A percentile compares a stretch with the other conserved stretches of the same genome.
Conservation (phyloP, 495 filamentous ascomycete genomes). For the Aspergillus bertholletiae region DNA sequence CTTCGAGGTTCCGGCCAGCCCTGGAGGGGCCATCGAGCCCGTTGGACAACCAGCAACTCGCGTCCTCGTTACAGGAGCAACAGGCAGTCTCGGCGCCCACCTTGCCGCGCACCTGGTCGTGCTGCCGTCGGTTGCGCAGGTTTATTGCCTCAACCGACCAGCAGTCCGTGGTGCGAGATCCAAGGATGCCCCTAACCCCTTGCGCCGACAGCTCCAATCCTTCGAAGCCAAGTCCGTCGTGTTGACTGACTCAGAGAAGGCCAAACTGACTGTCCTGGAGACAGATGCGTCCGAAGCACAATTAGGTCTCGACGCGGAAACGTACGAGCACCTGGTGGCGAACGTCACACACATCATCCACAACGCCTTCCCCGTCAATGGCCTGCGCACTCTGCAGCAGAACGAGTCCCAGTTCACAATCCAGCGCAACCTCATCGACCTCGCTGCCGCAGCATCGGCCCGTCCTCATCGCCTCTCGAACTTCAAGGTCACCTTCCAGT, state of each 20-base stretch:
- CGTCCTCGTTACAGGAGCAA: conserved; percentile 55
- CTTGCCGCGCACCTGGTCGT: conserved; percentile 36
- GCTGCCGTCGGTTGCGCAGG: conserved; percentile 24
- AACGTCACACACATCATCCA: conserved; percentile 54
- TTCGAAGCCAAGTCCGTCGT: conserved; percentile 30
- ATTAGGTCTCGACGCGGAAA: conserved; percentile 40
- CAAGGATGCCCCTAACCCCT: not conserved
- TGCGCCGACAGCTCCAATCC: conserved; percentile 32
- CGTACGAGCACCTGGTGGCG: conserved; percentile 35
- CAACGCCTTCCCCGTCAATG: conserved; percentile 58
- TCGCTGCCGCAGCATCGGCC: conserved; percentile 30
- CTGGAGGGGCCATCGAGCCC: too few relatives aligned
- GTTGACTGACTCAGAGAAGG: conserved; percentile 15
- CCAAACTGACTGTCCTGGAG: conserved; percentile 26
- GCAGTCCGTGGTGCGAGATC: too few relatives aligned
- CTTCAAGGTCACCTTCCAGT: conserved; percentile 41
- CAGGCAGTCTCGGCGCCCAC: conserved; percentile 49
- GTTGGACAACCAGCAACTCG: too few relatives aligned
- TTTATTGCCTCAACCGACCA: conserved; percentile 52
- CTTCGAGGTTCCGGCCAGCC: too few relatives aligned
- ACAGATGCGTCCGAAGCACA: conserved; percentile 40
- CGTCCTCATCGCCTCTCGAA: conserved; percentile 10
- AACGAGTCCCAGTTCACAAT: conserved; percentile 49
- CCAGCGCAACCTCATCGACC: conserved; percentile 44
- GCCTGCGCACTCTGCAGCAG: conserved; percentile 32